A percentile compares a stretch with the other conserved stretches of the same genome.
These are phyloP conservation scores for Coemansia sp. DNA, from an alignment of 192 early-diverging fungal species.

Conservation along the genomic window DNA sequence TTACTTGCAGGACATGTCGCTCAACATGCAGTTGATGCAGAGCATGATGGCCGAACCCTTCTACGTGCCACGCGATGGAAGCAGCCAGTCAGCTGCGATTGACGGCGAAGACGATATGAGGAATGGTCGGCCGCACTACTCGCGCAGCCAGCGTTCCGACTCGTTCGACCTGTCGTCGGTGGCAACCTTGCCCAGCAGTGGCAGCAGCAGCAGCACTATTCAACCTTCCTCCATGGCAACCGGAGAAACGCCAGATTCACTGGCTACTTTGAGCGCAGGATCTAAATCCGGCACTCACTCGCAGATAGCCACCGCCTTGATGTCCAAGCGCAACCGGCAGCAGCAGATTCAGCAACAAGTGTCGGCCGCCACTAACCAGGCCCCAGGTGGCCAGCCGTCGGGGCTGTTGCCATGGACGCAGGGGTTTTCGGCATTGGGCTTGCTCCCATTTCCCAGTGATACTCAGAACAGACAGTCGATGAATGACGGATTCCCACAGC, in stretches of 20 bases:
- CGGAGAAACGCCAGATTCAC: background rate
- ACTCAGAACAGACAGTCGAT: slow-evolving; percentile 9
- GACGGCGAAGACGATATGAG: background rate
- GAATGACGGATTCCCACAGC: slow-evolving; percentile 7
- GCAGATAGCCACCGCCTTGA: slow-evolving; percentile 41
- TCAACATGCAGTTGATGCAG: slow-evolving; percentile 46
- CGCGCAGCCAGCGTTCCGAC: slow-evolving; percentile 36
- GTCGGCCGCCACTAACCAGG: background rate
- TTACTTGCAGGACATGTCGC: slow-evolving; percentile 9
- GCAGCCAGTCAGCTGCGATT: background rate
- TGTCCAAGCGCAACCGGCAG: slow-evolving; percentile 23
- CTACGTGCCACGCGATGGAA: slow-evolving; percentile 9
- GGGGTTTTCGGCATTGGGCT: slow-evolving; percentile 20
- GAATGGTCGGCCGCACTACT: background rate
- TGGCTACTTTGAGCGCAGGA: background rate
- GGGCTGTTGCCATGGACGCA: slow-evolving; percentile 24
- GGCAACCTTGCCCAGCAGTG: slow-evolving; percentile 27
- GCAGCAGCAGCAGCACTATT: background rate
- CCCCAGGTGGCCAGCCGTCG: background rate
- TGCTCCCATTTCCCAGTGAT: slow-evolving; percentile 11
- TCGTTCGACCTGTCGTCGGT: slow-evolving; percentile 43
- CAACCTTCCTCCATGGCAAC: background rate
- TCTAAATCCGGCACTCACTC: slow-evolving; percentile 32
- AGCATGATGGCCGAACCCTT: slow-evolving; percentile 31
- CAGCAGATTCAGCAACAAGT: slow-evolving; percentile 18